Evolutionary conservation across 1,139 yeast genomes (phyloP).

Genomic region (Pichia norvegensis): DNA sequence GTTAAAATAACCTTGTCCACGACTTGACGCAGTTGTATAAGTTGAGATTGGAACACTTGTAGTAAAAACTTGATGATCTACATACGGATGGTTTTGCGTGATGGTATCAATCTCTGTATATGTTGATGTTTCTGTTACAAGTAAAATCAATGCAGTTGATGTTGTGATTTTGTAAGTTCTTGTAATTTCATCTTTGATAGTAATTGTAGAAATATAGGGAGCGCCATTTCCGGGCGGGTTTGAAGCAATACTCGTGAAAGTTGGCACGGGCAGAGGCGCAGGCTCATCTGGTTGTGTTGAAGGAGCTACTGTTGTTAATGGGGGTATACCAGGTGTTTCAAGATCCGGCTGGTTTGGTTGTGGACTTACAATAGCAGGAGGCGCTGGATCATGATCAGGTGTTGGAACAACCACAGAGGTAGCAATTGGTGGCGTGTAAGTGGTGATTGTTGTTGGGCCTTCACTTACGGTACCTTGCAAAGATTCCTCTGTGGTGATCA

Average conservation of each 20-base stretch:
- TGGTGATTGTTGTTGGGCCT: slow-evolving; percentile 8
- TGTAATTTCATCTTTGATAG: slow-evolving; percentile 10
- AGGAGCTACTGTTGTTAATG: not conserved
- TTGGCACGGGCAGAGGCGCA: not conserved
- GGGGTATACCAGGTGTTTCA: not conserved
- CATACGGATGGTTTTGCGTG: not conserved
- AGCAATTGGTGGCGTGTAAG: slow-evolving; percentile 7
- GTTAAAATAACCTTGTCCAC: slow-evolving; percentile 1
- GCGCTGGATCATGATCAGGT: not conserved
- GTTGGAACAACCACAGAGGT: slow-evolving; percentile 6
- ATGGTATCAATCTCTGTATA: slow-evolving; percentile 8
- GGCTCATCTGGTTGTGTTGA: not conserved
- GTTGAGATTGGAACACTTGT: not conserved
- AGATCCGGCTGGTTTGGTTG: not conserved
- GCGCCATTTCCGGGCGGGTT: not conserved
- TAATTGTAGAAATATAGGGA: slow-evolving; percentile 5
- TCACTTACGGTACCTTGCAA: slow-evolving; percentile 26
- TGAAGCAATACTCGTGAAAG: not conserved
- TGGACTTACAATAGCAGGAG: not conserved
- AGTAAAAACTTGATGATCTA: not conserved
- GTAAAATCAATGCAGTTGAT: slow-evolving; percentile 16
- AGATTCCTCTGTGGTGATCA: slow-evolving; percentile 27
- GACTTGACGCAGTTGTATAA: not conserved
- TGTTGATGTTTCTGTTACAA: slow-evolving; percentile 19
- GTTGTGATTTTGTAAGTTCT: slow-evolving; percentile 17